These are phyloP conservation scores for Cinnamomum chago DNA, from an alignment of 164 flowering plant genomes.

Conservation along the genomic window DNA sequence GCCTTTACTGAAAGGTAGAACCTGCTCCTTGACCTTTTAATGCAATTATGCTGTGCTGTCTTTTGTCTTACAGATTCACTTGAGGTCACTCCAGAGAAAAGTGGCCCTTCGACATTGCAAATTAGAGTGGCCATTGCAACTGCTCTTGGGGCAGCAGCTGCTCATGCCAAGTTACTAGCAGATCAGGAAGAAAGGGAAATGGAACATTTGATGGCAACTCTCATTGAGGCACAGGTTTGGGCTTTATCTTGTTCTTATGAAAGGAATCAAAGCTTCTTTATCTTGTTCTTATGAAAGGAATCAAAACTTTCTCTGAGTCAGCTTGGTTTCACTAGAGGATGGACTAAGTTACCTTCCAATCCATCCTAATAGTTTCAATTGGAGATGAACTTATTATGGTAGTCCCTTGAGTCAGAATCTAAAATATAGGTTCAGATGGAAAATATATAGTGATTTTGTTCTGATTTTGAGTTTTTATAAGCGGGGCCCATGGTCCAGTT, in stretches of 20 bases:
- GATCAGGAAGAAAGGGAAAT: slow-evolving; percentile 86
- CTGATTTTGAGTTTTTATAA: too few species aligned
- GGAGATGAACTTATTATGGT: too few species aligned
- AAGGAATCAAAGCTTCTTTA: too few species aligned
- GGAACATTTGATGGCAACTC: slow-evolving; percentile 56
- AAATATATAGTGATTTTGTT: too few species aligned
- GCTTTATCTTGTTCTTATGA: not conserved
- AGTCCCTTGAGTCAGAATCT: too few species aligned
- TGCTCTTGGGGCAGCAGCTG: slow-evolving; percentile 91
- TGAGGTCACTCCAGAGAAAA: slow-evolving; percentile 22
- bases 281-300: not conserved
- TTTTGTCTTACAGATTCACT: slow-evolving; percentile 33
- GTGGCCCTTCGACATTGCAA: slow-evolving; percentile 46
- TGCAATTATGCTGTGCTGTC: not conserved
- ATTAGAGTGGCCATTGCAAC: slow-evolving; percentile 77
- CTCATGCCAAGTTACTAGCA: slow-evolving; percentile 77
- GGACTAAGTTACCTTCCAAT: too few species aligned
- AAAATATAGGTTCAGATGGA: too few species aligned
- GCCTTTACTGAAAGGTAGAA: not conserved
- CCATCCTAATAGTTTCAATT: too few species aligned
- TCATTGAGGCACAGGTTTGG: slow-evolving; percentile 77
- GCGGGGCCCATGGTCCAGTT: too few species aligned
- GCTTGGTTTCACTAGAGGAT: too few species aligned
- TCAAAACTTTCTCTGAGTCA: too few species aligned
- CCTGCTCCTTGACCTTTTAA: not conserved